Conservation (phyloP, 352 stramenopile species). For the Phytophthora nicotianae region DNA sequence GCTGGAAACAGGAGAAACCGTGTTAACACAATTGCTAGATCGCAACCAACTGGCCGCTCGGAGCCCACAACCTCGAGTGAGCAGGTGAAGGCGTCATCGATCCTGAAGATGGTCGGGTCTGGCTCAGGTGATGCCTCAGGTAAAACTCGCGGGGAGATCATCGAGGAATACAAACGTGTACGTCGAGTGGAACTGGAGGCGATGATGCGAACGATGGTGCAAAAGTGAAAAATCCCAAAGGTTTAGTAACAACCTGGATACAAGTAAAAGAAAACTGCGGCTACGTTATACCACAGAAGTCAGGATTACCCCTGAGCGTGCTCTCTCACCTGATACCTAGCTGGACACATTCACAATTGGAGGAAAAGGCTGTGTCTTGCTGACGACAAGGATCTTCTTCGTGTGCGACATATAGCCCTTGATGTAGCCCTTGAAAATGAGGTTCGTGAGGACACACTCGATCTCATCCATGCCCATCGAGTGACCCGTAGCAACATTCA, state of each 20-base stretch:
- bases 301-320: constrained; percentile 14
- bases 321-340: constrained; percentile 31
- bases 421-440: constrained; percentile 97
- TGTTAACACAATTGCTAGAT: constrained; percentile 9
- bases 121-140: constrained; percentile 32
- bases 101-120: constrained; percentile 61
- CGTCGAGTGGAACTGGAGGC: constrained; percentile 66
- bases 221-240: constrained; percentile 36
- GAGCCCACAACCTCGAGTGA: constrained; percentile 9
- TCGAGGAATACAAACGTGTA: constrained; percentile 70
- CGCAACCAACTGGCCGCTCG: constrained; percentile 4
- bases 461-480: constrained; percentile 95
- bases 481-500: constrained; percentile 86
- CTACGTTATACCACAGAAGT: constrained; percentile 1
- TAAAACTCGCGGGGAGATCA: constrained; percentile 59
- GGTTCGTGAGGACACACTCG: constrained; percentile 96
- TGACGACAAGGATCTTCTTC: constrained; percentile 96
- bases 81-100: constrained; percentile 43
- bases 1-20: constrained; percentile 20
- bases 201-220: constrained; percentile 71
- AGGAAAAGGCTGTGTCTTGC: constrained; percentile 95
- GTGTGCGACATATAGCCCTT: constrained; percentile 97
- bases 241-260: neutral
- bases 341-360: constrained; percentile 78
- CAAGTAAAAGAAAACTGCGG: neutral